phyloP scores from a whole-genome alignment of 2,329 filamentous ascomycete genomes.

The Talaromyces sp. region DNA sequence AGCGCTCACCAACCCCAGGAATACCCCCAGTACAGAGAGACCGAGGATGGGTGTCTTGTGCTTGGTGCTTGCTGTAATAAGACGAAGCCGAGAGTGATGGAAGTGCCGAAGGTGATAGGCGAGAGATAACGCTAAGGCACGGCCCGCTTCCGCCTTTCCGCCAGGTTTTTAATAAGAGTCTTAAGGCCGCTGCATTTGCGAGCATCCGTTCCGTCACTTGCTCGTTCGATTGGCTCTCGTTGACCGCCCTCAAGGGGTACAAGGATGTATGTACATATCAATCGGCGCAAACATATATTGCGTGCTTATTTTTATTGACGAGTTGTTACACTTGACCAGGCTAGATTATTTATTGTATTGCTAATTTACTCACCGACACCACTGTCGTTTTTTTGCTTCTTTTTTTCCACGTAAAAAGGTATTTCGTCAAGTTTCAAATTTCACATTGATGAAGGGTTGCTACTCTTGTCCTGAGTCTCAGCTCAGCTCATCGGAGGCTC shows the following conservation, averaged over 20 bases:
- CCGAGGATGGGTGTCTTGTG: background rate
- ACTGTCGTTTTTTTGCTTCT: too few relatives aligned
- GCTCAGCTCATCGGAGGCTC: background rate
- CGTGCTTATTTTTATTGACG: background rate
- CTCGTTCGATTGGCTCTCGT: slow-evolving; percentile 1
- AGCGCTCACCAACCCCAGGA: background rate
- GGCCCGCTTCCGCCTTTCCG: background rate
- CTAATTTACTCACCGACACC: too few relatives aligned
- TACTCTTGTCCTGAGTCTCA: too few relatives aligned
- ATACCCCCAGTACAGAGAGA: background rate
- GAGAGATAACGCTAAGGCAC: background rate
- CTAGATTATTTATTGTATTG: background rate
- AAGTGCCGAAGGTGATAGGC: background rate
- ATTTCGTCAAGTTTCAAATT: background rate
- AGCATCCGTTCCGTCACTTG: background rate
- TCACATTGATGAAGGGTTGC: too few relatives aligned
- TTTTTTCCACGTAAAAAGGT: too few relatives aligned
- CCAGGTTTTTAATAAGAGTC: background rate
- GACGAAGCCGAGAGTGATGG: background rate
- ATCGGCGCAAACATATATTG: background rate
- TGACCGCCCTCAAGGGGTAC: background rate
- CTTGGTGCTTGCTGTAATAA: background rate
- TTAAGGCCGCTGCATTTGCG: background rate
- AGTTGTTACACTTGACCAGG: background rate
- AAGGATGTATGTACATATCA: background rate